Percentiles rank a stretch among this genome's conserved stretches.
phyloP scores from a whole-genome alignment of 495 filamentous ascomycete genomes.

The Trichoderma virens region DNA sequence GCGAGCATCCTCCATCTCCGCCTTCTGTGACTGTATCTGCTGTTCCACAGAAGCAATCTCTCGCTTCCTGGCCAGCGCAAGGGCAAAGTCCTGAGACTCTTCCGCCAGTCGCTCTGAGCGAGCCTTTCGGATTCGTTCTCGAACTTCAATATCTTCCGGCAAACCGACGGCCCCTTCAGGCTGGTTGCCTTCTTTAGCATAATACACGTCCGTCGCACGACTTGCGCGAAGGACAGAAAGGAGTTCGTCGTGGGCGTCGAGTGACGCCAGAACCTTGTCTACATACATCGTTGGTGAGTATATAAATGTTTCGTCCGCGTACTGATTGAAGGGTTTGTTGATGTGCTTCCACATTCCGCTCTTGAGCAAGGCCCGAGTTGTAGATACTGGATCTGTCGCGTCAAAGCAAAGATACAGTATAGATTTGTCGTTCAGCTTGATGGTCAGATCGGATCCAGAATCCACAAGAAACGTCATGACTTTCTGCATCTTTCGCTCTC shows the following conservation, averaged over 20 bases:
- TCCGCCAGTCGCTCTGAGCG: conserved; percentile 27
- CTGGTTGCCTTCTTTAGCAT: conserved; percentile 38
- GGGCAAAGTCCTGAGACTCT: conserved; percentile 29
- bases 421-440: conserved; percentile 37
- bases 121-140: conserved; percentile 36
- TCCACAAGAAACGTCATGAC: conserved; percentile 35
- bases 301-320: conserved; percentile 31
- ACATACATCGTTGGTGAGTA: conserved; percentile 42
- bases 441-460: conserved; percentile 31
- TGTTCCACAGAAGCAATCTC: conserved; percentile 36
- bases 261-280: conserved; percentile 25
- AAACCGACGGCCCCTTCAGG: conserved; percentile 37
- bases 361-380: conserved; percentile 35
- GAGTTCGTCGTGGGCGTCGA: conserved; percentile 27
- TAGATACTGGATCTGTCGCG: conserved; percentile 34
- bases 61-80: conserved; percentile 29
- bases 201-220: conserved; percentile 38
- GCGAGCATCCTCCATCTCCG: conserved; percentile 37
- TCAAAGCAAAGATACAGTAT: conserved; percentile 37
- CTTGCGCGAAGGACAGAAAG: conserved; percentile 32
- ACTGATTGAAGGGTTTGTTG: conserved; percentile 37
- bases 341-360: conserved; percentile 39
- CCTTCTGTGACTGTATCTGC: conserved; percentile 34
- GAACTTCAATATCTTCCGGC: conserved; percentile 33
- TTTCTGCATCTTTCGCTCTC: conserved; percentile 41